Percentiles rank a stretch among this genome's conserved stretches.
Conservation (phyloP, 169 alveolate genomes). For the Eimeria nieschulzi region DNA sequence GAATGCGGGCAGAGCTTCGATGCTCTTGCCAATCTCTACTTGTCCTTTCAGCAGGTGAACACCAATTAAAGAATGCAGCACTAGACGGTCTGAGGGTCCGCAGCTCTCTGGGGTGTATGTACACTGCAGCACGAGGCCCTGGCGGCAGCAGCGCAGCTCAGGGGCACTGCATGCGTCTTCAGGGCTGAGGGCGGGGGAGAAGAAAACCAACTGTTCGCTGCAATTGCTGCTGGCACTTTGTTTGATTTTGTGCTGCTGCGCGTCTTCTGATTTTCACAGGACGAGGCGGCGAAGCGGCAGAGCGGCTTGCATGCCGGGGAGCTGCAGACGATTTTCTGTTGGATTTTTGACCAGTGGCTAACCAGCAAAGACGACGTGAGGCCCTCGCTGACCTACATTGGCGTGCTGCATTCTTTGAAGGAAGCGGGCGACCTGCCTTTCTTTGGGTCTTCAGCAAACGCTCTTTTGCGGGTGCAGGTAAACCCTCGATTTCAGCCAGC, state of each 20-base stretch:
- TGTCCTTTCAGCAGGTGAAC: slow-evolving; percentile 25
- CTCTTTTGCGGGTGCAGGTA: slow-evolving; percentile 10
- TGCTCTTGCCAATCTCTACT: background rate
- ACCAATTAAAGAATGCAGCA: too few species aligned
- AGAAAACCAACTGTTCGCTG: too few species aligned
- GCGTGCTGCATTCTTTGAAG: background rate
- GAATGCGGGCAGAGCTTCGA: slow-evolving; percentile 12
- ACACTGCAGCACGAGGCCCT: too few species aligned
- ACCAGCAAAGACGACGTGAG: slow-evolving; percentile 30
- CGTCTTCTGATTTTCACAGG: background rate
- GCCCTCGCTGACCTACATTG: background rate
- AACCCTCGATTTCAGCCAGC: too few species aligned
- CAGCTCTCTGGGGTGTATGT: too few species aligned
- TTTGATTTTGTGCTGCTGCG: background rate
- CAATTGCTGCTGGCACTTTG: background rate
- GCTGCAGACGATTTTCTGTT: slow-evolving; percentile 39
- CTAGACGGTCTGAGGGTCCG: too few species aligned
- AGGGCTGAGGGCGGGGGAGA: too few species aligned
- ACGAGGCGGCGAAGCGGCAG: slow-evolving; percentile 34
- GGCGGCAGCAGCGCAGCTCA: too few species aligned
- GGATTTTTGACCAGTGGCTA: slow-evolving; percentile 38
- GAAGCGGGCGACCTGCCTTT: slow-evolving; percentile 23
- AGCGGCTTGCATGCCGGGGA: background rate
- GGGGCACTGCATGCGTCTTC: too few species aligned
- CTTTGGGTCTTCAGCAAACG: slow-evolving; percentile 15